Evolutionary conservation across 331 rosid species (phyloP).

Genomic region (Quercus tomentella): DNA sequence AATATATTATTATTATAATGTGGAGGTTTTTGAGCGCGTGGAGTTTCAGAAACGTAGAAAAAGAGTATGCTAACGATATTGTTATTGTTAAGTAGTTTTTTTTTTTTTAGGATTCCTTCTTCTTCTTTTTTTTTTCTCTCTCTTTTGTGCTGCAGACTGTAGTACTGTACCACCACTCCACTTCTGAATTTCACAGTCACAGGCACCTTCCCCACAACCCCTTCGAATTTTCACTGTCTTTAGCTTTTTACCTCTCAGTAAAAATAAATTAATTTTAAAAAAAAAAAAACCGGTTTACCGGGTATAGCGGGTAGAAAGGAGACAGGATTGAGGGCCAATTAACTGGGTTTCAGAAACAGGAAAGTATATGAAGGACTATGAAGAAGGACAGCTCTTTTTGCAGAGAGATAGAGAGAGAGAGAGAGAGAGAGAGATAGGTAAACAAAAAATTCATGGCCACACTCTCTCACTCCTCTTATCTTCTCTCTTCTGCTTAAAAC

Average conservation of each 20-base stretch:
- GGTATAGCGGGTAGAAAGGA: slow-evolving; percentile 45
- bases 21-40: slow-evolving; percentile 21
- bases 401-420: slow-evolving; percentile 1
- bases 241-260: slow-evolving; percentile 20
- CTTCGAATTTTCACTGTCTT: not conserved
- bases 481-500: not conserved
- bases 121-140: not conserved
- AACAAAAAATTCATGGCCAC: slow-evolving; percentile 8
- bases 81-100: not conserved
- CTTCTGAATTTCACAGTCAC: not conserved
- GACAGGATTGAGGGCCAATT: not conserved
- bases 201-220: not conserved
- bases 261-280: not conserved
- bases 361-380: slow-evolving; percentile 46
- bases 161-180: not conserved
- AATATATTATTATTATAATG: not conserved
- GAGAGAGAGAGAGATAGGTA: not conserved
- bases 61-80: not conserved
- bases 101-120: not conserved
- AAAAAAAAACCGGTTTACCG: slow-evolving; percentile 33
- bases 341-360: slow-evolving; percentile 24
- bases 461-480: slow-evolving; percentile 4
- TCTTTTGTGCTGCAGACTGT: not conserved
- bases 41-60: not conserved
- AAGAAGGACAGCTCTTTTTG: slow-evolving; percentile 11